These are phyloP conservation scores for Salvia hispanica DNA, from an alignment of 257 asterid species.

Conservation along the genomic window DNA sequence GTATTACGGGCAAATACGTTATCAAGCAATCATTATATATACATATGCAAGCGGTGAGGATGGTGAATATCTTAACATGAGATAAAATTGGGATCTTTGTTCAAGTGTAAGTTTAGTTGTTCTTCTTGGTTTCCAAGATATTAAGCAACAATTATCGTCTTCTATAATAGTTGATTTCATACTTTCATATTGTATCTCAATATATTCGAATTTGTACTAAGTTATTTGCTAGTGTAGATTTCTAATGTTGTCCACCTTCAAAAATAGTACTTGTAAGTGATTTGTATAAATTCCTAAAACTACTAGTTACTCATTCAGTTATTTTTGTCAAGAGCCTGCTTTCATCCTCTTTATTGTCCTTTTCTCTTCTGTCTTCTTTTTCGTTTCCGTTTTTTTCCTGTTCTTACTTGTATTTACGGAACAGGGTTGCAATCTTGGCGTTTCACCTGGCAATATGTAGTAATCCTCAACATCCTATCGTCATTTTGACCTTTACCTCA, in stretches of 20 bases:
- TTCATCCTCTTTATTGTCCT: slow-evolving; percentile 1
- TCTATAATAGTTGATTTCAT: slow-evolving; percentile 1
- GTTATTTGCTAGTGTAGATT: neutral
- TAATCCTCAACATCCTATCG: slow-evolving; percentile 65
- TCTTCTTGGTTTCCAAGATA: neutral
- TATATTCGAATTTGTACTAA: neutral
- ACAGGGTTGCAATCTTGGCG: slow-evolving; percentile 83
- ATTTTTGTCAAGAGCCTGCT: slow-evolving; percentile 24
- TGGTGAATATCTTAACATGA: slow-evolving; percentile 21
- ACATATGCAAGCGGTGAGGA: neutral
- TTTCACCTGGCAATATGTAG: slow-evolving; percentile 65
- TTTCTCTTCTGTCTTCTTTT: neutral
- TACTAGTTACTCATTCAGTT: neutral
- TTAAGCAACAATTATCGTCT: neutral
- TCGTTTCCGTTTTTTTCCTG: neutral
- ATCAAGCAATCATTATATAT: neutral
- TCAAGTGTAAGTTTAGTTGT: neutral
- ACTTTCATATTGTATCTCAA: slow-evolving; percentile 22
- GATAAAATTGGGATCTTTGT: slow-evolving; percentile 2
- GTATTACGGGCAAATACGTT: slow-evolving; percentile 2
- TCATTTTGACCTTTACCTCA: slow-evolving; percentile 79
- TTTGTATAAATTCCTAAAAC: slow-evolving; percentile 18
- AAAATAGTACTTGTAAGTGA: neutral
- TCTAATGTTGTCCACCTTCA: slow-evolving; percentile 6
- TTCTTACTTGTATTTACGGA: slow-evolving; percentile 28